Base-by-base conservation (phyloP, 2,329 filamentous ascomycete species). In the Verticillium longisporum region DNA sequence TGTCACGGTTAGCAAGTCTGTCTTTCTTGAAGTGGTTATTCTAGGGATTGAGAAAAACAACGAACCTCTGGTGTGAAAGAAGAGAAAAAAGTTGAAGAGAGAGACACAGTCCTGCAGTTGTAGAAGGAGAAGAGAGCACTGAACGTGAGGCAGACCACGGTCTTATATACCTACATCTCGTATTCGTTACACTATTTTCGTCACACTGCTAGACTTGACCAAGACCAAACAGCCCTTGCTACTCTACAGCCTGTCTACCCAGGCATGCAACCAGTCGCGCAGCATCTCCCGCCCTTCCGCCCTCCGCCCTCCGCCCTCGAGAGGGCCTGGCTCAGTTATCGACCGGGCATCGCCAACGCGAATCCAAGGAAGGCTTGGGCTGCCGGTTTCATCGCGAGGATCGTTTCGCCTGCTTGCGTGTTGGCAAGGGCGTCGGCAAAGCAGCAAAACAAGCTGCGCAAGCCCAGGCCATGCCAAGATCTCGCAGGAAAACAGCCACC, bases 21-120 rank as follows among this genome's bases (percentile, higher is more conserved):
- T 26, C 26, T 26, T 26, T 26, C 3, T 6, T 26, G 6, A 21
- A 6, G 7, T 41, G 38, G 15, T 41, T n/a, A 6, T 15, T 50
- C 33, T 36, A 21, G 13, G 10, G 7, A 2, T 33, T 7, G 13
- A 21, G 55, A 9, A 15, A 26, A 4, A 33, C 9, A 31, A 37
- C 56, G 50, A 55, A 63, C 61, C 61, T 65, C 63, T 64, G 62
- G 26, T 10, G 53, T 15, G 53, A 59, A 34, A 55, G 50, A 62
- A 61, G 58, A 58, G 56, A 61, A 61, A 21, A n/a, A 58, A 57
- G 32, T 57, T 60, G 38, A 41, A 59, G 60, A 61, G 53, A 61
- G 50, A 59, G 57, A 62, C 61, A 60, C 57, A 61, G 55, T 59
- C 33, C 37, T 65, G 56, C 53, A 61, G 59, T 50, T 50, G 45